phyloP scores from a whole-genome alignment of 108 stramenopile species.

The Nannochloropsis salina region DNA sequence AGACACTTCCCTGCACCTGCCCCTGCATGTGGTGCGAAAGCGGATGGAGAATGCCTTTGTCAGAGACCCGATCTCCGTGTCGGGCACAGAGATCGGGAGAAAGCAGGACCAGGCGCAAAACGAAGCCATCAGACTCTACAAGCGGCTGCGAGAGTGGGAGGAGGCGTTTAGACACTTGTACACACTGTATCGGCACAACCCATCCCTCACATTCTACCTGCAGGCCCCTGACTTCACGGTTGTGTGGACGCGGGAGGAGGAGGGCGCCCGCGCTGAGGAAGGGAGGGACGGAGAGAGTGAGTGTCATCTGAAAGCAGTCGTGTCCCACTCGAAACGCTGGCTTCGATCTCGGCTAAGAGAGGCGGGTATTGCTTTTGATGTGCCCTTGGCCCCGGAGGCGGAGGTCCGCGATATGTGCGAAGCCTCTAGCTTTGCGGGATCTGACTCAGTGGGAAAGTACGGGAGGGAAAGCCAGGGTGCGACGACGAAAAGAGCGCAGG shows the following conservation, averaged over 20 bases:
- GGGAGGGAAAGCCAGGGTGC: neutral
- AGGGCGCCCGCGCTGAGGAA: neutral
- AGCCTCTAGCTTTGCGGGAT: too few species aligned
- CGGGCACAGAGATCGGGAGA: neutral
- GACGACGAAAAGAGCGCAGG: neutral
- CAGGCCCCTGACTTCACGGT: neutral
- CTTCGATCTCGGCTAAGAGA: neutral
- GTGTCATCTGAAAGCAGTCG: neutral
- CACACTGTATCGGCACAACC: neutral
- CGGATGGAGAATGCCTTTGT: neutral
- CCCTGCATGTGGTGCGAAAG: constrained; percentile 2
- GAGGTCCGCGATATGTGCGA: neutral
- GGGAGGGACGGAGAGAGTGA: neutral
- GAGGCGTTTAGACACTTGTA: neutral
- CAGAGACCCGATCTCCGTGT: neutral
- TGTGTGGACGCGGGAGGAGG: neutral
- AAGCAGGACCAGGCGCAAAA: neutral
- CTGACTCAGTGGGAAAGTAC: too few species aligned
- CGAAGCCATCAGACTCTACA: neutral
- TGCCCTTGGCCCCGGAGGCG: neutral
- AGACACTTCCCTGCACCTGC: neutral
- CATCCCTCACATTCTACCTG: neutral
- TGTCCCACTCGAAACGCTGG: neutral
- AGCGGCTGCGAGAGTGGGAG: neutral
- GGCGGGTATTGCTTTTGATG: neutral